Evolutionary conservation across 257 asterid genomes (phyloP), one percentile per base, ranked within the genome.

Genomic region (Nicotiana undulata): DNA sequence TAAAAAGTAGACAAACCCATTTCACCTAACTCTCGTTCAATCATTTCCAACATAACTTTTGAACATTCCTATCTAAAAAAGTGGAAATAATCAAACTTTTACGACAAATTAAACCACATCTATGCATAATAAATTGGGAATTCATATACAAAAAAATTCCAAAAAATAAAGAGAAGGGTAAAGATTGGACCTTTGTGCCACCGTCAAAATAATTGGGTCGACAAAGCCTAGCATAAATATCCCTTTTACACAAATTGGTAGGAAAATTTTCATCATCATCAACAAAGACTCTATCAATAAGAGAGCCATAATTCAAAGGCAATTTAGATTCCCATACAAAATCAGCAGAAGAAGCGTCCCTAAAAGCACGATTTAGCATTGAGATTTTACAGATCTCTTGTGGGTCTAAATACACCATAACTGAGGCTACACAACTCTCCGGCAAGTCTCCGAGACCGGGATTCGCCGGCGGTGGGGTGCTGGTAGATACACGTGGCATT

Each of bases 301-400:
- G 86, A 66, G 89, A 88, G n/a, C 67, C 88, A 82, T 91, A 94
- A 88, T 94, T 90, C 51, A 65, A 9, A 12, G 97, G 98, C 85
- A 94, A 84, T 76, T 94, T 94, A 0, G 93, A 91, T 40, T 87
- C 96, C 98, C 97, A 94, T 2, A 94, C 92, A 81, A 90, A 94
- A 88, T 94, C 98, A 4, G 98, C 98, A 7, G 89, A 86, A 44
- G 97, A 86, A 9, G 98, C 98, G 15, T 88, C 90, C 12, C 94
- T 85, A 76, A 91, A 91, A 78, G 93, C 93, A 81, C 92, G 89
- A 77, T 90, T 93, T 80, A 93, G 22, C 90, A 85, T 80, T 20
- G 98, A 89, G n/a, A 93, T 80, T 17, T 84, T 90, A 88, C 98
- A 94, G 85, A 94, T 92, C 93, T 91, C 91, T 4, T 87, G 89